Base-by-base conservation (phyloP, 345 rosid species). In the Lenwebbia sp. region DNA sequence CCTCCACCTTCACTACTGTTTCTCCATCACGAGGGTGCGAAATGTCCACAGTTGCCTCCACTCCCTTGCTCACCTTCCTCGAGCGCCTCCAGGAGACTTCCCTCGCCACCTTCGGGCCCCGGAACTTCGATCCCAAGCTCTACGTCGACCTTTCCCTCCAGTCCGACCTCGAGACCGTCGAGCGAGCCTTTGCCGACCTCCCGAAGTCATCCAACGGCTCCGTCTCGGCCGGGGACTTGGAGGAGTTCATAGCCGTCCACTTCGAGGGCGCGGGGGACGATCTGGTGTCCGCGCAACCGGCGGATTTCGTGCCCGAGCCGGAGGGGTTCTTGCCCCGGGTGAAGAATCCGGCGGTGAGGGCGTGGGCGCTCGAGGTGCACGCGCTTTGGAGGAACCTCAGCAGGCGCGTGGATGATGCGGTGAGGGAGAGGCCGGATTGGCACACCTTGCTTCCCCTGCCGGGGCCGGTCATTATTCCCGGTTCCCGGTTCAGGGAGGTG, bases 361-460 rank as follows among this genome's bases (percentile, higher is more conserved):
- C 86, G 7, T 96, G 99, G 99, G 99, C 99, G 7, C 85, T 94
- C 60, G 91, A 93, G 88, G 92, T 97, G n/a, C 98, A 97, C 91
- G 83, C 90, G 8, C 89, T 96, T 33, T 98, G 99, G 99, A 94
- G 88, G 88, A 93, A 89, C 84, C 90, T 98, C 88, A 92, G 94
- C 83, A 82, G 94, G 89, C 90, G 85, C 85, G 92, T 94, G 47
- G 92, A 99, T 10, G 88, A 82, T 54, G 88, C 93, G 5, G 97
- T 94, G 3, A 85, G 25, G 58, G 88, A 91, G 83, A 89, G 75
- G 21, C 94, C 97, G 6, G 95, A 93, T 10, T 86, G 88, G 83
- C 98, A 97, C 86, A 96, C 98, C 84, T 86, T 97, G 90, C 93
- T 97, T 49, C 94, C 96, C 52, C 89, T 97, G 91, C 97, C 99